Percentiles rank a stretch among this genome's conserved stretches.
These are phyloP conservation scores for Sabuloglossum arenarium DNA, from an alignment of 495 filamentous ascomycete genomes.

Conservation along the genomic window DNA sequence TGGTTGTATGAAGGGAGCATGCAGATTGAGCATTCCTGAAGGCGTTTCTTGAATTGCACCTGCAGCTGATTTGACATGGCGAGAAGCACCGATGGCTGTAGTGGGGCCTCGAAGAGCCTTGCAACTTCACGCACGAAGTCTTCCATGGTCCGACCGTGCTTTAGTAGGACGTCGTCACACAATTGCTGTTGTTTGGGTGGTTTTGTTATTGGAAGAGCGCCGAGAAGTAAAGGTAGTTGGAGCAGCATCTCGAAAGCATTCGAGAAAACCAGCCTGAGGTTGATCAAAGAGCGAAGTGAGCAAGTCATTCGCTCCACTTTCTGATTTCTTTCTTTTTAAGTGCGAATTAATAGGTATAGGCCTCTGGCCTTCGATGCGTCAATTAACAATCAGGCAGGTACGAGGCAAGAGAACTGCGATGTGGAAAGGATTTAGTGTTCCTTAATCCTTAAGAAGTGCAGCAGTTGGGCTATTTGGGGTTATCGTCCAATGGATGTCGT, in stretches of 20 bases:
- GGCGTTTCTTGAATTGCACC: constrained; percentile 31
- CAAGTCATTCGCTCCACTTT: background rate
- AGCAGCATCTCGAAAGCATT: background rate
- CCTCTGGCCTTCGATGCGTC: background rate
- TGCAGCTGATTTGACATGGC: constrained; percentile 37
- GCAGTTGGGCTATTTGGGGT: background rate
- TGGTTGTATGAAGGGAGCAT: constrained; percentile 50
- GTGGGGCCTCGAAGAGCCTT: constrained; percentile 1
- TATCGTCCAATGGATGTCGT: background rate
- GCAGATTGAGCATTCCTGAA: constrained; percentile 31
- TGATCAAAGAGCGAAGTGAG: background rate
- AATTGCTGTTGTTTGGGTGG: background rate
- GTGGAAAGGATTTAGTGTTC: background rate
- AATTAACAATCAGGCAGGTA: background rate
- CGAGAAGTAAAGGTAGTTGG: background rate
- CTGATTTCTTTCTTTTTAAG: background rate
- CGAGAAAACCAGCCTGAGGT: background rate
- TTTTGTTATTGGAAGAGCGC: background rate
- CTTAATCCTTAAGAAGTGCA: background rate
- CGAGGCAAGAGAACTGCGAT: background rate
- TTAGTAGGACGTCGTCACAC: background rate
- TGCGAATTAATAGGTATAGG: background rate
- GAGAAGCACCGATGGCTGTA: constrained; percentile 20
- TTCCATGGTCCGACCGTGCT: background rate
- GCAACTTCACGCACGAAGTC: background rate